Evolutionary conservation across 495 filamentous ascomycete species (phyloP), one percentile per base, ranked within the genome.

Genomic region (Penicillium ochrochloron): DNA sequence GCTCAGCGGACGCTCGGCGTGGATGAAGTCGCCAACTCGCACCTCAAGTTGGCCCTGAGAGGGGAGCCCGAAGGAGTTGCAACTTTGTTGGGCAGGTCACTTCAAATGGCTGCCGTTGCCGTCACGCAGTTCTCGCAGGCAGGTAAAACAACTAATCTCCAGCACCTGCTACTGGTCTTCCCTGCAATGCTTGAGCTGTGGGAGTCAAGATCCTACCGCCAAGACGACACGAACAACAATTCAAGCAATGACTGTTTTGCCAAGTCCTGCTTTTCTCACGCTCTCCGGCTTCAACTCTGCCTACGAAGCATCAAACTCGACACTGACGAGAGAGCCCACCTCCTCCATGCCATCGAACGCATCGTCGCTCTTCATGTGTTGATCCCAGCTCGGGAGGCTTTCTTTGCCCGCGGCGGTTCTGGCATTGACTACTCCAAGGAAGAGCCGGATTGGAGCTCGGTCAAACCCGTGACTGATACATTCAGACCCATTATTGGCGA

Each of bases 351-450:
- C 17, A 54, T 96, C 5, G 87, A 91, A 61, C 82, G 82, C 2
- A 79, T 93, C 21, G 69, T 93, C 57, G 84, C 86, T n/a, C 82
- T 83, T 31, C 88, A 92, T 77, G 80, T 96, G 34, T 81, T 96
- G 21, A 75, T 89, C 2, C 92, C 91, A 5, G 85, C 87, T 34
- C 86, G 87, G 55, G 73, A 80, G 5, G 77, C 79, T 3, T 90
- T 87, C 69, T 76, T 81, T 46, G 83, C 68, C 14, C 56, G 73
- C 59, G 79, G 78, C 31, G 75, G 78, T 23, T 77, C 76, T 48
- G 79, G 79, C 14, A 82, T 82, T 42, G 78, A 80, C 55, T 82
- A 82, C 65, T 79, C 80, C 15, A 66, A 74, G 37, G 74, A 70
- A 15, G 76, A 80, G 53, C 80, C 80, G 0, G 76, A 82, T 55